Base-by-base conservation (phyloP, 108 stramenopile species). In the Conticribra weissflogii region DNA sequence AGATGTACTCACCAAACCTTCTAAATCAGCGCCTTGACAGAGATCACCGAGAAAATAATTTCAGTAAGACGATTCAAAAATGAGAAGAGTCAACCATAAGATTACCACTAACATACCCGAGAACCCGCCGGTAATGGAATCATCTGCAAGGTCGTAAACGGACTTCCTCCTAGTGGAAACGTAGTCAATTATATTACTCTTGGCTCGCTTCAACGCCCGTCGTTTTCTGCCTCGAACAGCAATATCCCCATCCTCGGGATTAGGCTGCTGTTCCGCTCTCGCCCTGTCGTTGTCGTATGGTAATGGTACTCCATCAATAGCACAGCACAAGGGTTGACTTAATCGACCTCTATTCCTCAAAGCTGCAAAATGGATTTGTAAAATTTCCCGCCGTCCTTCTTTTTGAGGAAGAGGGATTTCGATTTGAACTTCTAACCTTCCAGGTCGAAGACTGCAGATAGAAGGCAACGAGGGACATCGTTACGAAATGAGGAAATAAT, bases 341-440 rank as follows among this genome's bases (percentile, higher is more conserved):
- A 93, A 63, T 69, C 89, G 57, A 3, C 87, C 85, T 21, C 56
- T 76, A 29, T 59, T 74, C 24, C 88, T 69, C 9, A 92, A 66
- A 15, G 86, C 73, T 47, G 64, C 82, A 57, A 89, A 89, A 52
- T 89, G 88, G 47, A 92, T 89, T 19, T 85, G 56, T 29, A 92
- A 66, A 44, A 92, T 89, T 52, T 92, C 91, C 33, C 91, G 58
- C 32, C 91, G 61, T 4, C 85, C 91, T 18, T 78, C 63, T 33
- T 48, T 55, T 54, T 86, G 74, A 15, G 91, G 88, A 49, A 85
- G 55, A 0, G 88, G 88, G 30, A 88, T 84, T 59, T 88, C 86
- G 16, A 98, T 86, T 61, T 97, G 97, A 15, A 94, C 89, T 59
- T 98, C 96, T 12, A 98, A 69, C 9, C 98, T 86, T 21, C 97